A percentile compares a stretch with the other conserved stretches of the same genome.
Evolutionary conservation across 2,329 filamentous ascomycete genomes (phyloP).

Genomic region (Aureobasidium subglaciale): DNA sequence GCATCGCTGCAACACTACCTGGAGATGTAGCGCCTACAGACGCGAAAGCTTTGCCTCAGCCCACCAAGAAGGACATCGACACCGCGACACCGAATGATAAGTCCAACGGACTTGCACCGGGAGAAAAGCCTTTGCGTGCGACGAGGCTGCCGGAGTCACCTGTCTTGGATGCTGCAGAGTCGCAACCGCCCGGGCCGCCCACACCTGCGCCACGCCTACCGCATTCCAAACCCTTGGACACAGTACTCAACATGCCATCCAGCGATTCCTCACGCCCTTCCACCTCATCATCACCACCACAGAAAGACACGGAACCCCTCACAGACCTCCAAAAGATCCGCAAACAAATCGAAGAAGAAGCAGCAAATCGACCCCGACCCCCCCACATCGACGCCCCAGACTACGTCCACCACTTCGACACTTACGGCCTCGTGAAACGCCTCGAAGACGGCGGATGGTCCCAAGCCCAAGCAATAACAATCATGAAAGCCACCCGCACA

Average conservation of each 20-base stretch:
- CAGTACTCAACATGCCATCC: conserved; percentile 36
- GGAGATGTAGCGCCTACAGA: not conserved
- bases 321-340: conserved; percentile 2
- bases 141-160: conserved; percentile 3
- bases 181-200: conserved; percentile 5
- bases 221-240: conserved; percentile 32
- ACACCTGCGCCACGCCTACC: conserved; percentile 11
- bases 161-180: conserved; percentile 14
- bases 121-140: not conserved
- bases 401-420: conserved; percentile 96
- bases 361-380: conserved; percentile 30
- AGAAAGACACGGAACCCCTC: conserved; percentile 1
- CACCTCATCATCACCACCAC: not conserved
- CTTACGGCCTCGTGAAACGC: conserved; percentile 77
- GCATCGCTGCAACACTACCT: not conserved
- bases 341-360: conserved; percentile 11
- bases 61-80: conserved; percentile 8
- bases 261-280: conserved; percentile 11
- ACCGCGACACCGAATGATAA: not conserved
- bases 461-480: conserved; percentile 65
- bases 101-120: not conserved
- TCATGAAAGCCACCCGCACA: conserved; percentile 86
- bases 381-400: conserved; percentile 66
- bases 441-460: conserved; percentile 67
- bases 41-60: conserved; percentile 17